Percentiles rank a stretch among this genome's conserved stretches.
These are phyloP conservation scores for Nannizziopsis arthrosporioides DNA, from an alignment of 2,329 filamentous ascomycete genomes.

Conservation along the genomic window DNA sequence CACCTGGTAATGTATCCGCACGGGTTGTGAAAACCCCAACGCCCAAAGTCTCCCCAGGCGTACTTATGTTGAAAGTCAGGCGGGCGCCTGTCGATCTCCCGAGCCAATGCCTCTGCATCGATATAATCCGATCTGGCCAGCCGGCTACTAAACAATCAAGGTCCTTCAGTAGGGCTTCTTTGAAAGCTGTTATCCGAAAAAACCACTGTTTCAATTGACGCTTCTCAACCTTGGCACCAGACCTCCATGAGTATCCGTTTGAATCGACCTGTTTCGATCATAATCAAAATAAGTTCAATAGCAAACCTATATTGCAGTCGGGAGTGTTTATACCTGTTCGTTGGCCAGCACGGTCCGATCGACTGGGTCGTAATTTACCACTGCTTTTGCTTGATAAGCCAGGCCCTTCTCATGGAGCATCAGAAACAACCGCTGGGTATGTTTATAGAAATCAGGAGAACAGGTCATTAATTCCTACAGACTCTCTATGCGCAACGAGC, in stretches of 20 bases:
- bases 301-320: not conserved
- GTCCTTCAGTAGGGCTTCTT: constrained; percentile 59
- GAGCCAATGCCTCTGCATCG: constrained; percentile 82
- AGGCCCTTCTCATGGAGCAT: constrained; percentile 61
- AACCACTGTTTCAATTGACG: constrained; percentile 78
- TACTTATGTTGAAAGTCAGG: constrained; percentile 55
- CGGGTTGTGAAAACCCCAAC: constrained; percentile 74
- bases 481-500: constrained; percentile 7
- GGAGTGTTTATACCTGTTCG: constrained; percentile 48
- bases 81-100: constrained; percentile 64
- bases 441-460: constrained; percentile 75
- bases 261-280: constrained; percentile 50
- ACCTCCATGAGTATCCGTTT: constrained; percentile 75
- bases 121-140: constrained; percentile 73
- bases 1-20: constrained; percentile 76
- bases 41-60: constrained; percentile 26
- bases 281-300: constrained; percentile 3
- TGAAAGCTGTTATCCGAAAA: constrained; percentile 68
- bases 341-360: constrained; percentile 85
- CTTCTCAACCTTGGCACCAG: constrained; percentile 73
- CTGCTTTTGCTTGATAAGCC: constrained; percentile 69
- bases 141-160: constrained; percentile 53
- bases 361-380: constrained; percentile 84
- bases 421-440: constrained; percentile 77
- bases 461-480: constrained; percentile 72